phyloP scores from a whole-genome alignment of 78 protist species.

The Parvularia atlantis region DNA sequence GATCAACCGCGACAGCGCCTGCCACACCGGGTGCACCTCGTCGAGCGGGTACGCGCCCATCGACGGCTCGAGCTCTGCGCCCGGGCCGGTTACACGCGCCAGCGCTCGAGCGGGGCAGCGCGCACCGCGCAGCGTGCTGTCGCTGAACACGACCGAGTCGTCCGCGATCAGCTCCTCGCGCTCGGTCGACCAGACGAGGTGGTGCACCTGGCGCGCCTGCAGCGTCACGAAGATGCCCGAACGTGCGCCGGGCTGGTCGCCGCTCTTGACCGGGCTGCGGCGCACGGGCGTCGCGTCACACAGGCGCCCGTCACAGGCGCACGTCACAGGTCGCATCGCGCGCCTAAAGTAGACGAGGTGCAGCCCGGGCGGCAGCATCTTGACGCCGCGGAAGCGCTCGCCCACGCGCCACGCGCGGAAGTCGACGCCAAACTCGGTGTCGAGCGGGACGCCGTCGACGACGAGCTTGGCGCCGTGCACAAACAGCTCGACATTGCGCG shows the following conservation, averaged over 20 bases:
- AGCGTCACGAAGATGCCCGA: too few species aligned
- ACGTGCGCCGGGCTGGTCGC: background rate
- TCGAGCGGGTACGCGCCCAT: too few species aligned
- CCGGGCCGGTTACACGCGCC: too few species aligned
- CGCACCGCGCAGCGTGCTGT: too few species aligned
- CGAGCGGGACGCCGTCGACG: constrained; percentile 2
- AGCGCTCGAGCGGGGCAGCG: too few species aligned
- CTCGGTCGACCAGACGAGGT: background rate
- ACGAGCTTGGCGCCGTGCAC: constrained; percentile 14
- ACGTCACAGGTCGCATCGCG: background rate
- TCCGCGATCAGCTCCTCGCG: too few species aligned
- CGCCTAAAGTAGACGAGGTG: constrained; percentile 26
- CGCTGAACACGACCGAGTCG: too few species aligned
- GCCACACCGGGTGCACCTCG: too few species aligned
- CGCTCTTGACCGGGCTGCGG: background rate
- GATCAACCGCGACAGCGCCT: too few species aligned
- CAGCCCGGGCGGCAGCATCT: constrained; percentile 23
- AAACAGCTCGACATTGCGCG: too few species aligned
- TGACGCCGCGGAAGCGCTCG: constrained; percentile 19
- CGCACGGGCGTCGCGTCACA: background rate
- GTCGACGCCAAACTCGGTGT: constrained; percentile 28
- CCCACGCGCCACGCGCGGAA: constrained; percentile 10
- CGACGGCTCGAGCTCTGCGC: too few species aligned
- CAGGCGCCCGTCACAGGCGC: background rate
- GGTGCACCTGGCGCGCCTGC: too few species aligned